Evolutionary conservation across 805 yeast species (phyloP).

Genomic region (Schwanniomyces pseudopolymorphus): DNA sequence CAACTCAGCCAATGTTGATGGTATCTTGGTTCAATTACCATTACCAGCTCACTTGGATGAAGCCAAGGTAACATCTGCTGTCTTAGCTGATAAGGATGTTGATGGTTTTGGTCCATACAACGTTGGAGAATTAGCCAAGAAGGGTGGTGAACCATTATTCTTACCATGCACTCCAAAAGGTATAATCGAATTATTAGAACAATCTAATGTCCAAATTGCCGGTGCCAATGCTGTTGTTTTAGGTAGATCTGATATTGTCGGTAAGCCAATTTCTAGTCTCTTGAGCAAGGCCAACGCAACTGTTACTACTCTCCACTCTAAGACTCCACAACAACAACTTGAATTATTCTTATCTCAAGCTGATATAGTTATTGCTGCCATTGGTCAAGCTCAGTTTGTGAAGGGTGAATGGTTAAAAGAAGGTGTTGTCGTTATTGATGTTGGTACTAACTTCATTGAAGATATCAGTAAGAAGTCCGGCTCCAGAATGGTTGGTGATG

Average conservation of each 20-base stretch:
- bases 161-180: constrained; percentile 88
- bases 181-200: constrained; percentile 60
- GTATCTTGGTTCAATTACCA: constrained; percentile 75
- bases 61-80: constrained; percentile 64
- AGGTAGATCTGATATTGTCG: constrained; percentile 86
- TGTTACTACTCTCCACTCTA: constrained; percentile 73
- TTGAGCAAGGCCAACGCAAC: constrained; percentile 72
- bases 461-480: constrained; percentile 70
- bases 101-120: constrained; percentile 82
- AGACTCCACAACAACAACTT: constrained; percentile 52
- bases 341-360: constrained; percentile 53
- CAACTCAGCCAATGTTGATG: constrained; percentile 60
- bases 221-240: constrained; percentile 81
- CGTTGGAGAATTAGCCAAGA: constrained; percentile 74
- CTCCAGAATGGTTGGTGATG: constrained; percentile 74
- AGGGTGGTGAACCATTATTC: constrained; percentile 67
- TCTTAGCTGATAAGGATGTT: constrained; percentile 67
- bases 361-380: constrained; percentile 76
- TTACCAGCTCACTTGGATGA: constrained; percentile 71
- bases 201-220: constrained; percentile 51
- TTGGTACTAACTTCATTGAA: constrained; percentile 75
- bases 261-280: constrained; percentile 74
- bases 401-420: constrained; percentile 73
- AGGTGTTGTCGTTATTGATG: constrained; percentile 74
- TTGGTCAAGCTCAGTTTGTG: constrained; percentile 70